Percentiles rank a stretch among this genome's conserved stretches.
Evolutionary conservation across 1,284 basidiomycete species (phyloP).

Genomic region (Tausonia pullulans): DNA sequence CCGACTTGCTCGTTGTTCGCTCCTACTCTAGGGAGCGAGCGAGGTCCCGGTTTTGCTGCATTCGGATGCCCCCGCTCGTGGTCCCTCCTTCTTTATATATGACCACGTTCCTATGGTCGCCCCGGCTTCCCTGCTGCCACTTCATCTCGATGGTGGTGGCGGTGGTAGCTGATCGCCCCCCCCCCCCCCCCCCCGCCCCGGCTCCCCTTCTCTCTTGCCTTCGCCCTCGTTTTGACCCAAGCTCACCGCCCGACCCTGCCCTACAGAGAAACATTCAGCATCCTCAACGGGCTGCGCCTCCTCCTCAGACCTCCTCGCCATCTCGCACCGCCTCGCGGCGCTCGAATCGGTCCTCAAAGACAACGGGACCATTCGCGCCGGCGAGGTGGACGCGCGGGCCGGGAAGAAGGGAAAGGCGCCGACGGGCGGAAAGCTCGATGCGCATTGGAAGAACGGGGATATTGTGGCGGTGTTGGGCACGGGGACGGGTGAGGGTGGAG

Average conservation of each 20-base stretch:
- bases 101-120: too few relatives aligned
- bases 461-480: neutral
- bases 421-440: neutral
- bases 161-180: neutral
- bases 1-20: too few relatives aligned
- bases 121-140: too few relatives aligned
- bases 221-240: neutral
- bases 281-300: conserved; percentile 28
- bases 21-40: too few relatives aligned
- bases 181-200: too few relatives aligned
- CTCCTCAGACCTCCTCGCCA: conserved; percentile 29
- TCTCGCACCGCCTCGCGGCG: conserved; percentile 34
- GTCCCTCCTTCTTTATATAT: too few relatives aligned
- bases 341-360: conserved; percentile 33
- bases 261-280: conserved; percentile 5
- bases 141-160: neutral
- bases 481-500: too few relatives aligned
- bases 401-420: neutral
- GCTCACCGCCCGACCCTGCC: neutral
- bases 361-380: conserved; percentile 27
- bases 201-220: neutral
- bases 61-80: too few relatives aligned
- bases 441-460: neutral
- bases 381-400: conserved; percentile 27
- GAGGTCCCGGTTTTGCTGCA: too few relatives aligned